Percentiles rank a stretch among this genome's conserved stretches.
These are phyloP conservation scores for Aspergillus indologenus DNA, from an alignment of 495 filamentous ascomycete genomes.

Conservation along the genomic window DNA sequence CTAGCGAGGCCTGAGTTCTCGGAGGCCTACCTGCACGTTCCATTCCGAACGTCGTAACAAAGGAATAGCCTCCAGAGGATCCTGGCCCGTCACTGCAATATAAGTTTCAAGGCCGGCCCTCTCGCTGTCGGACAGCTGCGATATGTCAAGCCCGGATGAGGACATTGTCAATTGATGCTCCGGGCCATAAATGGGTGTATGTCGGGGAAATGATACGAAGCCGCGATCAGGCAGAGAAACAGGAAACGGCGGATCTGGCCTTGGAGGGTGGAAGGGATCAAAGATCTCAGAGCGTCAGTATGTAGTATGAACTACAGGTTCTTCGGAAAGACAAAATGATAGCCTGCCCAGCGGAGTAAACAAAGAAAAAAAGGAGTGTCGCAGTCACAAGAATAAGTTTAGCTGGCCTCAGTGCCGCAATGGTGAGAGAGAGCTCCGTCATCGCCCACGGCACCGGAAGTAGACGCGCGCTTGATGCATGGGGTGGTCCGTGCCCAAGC, in stretches of 20 bases:
- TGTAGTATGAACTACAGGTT: no score
- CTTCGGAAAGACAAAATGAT: no score
- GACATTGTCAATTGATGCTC: constrained; percentile 34
- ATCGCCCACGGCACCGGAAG: constrained; percentile 17
- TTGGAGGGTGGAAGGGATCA: neutral
- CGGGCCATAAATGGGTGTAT: constrained; percentile 19
- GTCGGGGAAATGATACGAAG: neutral
- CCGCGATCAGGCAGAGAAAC: neutral
- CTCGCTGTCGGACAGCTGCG: constrained; percentile 69
- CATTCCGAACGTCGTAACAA: constrained; percentile 83
- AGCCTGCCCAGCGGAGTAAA: neutral
- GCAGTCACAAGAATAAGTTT: neutral
- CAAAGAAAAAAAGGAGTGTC: neutral
- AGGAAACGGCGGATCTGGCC: neutral
- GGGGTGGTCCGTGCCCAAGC: constrained; percentile 14
- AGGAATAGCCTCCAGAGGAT: constrained; percentile 71
- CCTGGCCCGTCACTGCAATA: constrained; percentile 82
- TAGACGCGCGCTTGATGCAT: constrained; percentile 19
- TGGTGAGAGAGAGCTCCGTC: constrained; percentile 20
- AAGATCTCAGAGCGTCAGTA: neutral
- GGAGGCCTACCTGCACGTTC: constrained; percentile 75
- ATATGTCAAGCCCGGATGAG: constrained; percentile 54
- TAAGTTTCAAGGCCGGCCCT: constrained; percentile 81
- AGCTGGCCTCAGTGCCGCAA: neutral
- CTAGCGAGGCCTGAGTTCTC: neutral